Percentiles rank a stretch among this genome's conserved stretches.
Evolutionary conservation across 1,284 basidiomycete species (phyloP).

Genomic region (Boletus sp.): DNA sequence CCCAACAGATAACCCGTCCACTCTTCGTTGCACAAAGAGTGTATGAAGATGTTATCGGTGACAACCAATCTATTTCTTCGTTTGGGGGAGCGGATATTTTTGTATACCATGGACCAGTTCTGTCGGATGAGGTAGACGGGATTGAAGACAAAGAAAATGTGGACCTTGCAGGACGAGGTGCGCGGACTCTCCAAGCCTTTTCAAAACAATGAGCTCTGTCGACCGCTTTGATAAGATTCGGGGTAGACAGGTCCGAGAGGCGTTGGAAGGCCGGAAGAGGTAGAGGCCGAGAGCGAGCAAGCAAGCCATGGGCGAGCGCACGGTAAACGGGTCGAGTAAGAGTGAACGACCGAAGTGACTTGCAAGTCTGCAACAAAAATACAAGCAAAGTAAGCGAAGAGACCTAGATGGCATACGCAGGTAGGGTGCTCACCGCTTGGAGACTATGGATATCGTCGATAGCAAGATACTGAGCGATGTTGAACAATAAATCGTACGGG

Average conservation of each 20-base stretch:
- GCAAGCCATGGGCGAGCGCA: conserved; percentile 59
- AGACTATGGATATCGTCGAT: conserved; percentile 59
- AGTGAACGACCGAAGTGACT: conserved; percentile 58
- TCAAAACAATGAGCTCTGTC: conserved; percentile 64
- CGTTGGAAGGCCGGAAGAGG: conserved; percentile 70
- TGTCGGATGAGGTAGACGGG: conserved; percentile 22
- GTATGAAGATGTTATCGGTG: conserved; percentile 73
- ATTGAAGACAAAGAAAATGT: conserved; percentile 33
- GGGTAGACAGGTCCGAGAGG: conserved; percentile 61
- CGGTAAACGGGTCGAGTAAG: conserved; percentile 68
- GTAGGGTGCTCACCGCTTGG: conserved; percentile 54
- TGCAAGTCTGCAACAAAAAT: conserved; percentile 54
- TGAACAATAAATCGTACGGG: conserved; percentile 71
- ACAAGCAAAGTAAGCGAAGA: conserved; percentile 1
- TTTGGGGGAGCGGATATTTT: conserved; percentile 62
- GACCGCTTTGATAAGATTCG: conserved; percentile 60
- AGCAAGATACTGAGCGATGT: conserved; percentile 62
- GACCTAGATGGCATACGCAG: not conserved
- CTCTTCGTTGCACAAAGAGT: conserved; percentile 73
- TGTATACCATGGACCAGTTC: conserved; percentile 54
- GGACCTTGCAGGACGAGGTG: conserved; percentile 50
- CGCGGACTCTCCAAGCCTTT: conserved; percentile 60
- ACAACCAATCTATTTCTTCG: conserved; percentile 75
- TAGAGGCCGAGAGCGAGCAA: conserved; percentile 65
- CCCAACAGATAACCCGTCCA: conserved; percentile 78